Evolutionary conservation across 257 asterid species (phyloP).

Genomic region (Perilla frutescens): DNA sequence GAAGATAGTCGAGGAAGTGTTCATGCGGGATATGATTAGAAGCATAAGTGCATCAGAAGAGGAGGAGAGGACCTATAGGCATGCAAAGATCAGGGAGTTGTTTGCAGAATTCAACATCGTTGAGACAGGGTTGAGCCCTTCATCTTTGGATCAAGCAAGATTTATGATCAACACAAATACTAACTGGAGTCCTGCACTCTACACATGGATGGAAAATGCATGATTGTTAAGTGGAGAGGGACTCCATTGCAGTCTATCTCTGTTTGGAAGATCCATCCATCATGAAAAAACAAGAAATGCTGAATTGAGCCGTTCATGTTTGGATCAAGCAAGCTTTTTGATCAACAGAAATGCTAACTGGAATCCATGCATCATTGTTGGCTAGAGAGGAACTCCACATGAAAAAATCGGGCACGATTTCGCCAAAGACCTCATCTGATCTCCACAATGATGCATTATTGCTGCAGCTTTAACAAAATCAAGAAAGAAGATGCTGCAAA

Average conservation of each 20-base stretch:
- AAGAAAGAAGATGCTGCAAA: no score
- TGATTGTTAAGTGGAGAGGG: constrained; percentile 52
- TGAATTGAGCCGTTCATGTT: no score
- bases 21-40: constrained; percentile 24
- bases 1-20: constrained; percentile 38
- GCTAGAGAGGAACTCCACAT: no score
- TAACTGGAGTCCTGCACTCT: constrained; percentile 41
- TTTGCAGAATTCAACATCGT: constrained; percentile 34
- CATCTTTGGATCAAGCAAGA: constrained; percentile 42
- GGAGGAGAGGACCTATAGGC: constrained; percentile 41
- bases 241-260: constrained; percentile 47
- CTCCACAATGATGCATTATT: no score
- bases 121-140: constrained; percentile 40
- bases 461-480: neutral
- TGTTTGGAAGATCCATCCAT: constrained; percentile 36
- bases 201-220: constrained; percentile 42
- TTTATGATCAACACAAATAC: constrained; percentile 33
- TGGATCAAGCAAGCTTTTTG: no score
- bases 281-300: no score
- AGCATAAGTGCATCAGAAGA: constrained; percentile 43
- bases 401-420: no score
- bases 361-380: no score
- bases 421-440: no score
- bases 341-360: no score
- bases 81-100: constrained; percentile 40